Percentiles rank a stretch among this genome's conserved stretches.
These are phyloP conservation scores for Arabis hirsuta DNA, from an alignment of 345 rosid genomes.

Conservation along the genomic window DNA sequence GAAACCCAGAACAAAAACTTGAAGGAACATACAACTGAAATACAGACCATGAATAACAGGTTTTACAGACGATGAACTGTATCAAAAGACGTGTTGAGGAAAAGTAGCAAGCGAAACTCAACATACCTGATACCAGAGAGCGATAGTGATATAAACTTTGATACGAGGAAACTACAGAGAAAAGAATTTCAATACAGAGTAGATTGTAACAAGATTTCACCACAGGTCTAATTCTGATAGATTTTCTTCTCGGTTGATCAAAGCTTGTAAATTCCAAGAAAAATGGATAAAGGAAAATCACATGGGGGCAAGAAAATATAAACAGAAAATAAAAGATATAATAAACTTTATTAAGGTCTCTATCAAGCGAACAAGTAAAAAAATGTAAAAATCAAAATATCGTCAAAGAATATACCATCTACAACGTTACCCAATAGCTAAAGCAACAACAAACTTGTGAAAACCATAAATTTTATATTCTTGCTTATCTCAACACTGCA, in stretches of 20 bases:
- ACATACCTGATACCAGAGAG: constrained; percentile 36
- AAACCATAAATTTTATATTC: constrained; percentile 22
- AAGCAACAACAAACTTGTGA: constrained; percentile 38
- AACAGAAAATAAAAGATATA: not conserved
- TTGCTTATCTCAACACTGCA: constrained; percentile 35
- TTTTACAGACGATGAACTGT: constrained; percentile 24
- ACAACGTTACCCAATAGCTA: constrained; percentile 33
- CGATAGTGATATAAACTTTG: constrained; percentile 15
- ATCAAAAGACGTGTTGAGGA: constrained; percentile 7
- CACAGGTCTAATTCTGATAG: constrained; percentile 11
- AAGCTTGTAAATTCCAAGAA: constrained; percentile 47
- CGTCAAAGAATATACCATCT: constrained; percentile 40
- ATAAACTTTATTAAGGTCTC: constrained; percentile 31
- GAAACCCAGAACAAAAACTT: constrained; percentile 17
- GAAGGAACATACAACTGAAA: constrained; percentile 25
- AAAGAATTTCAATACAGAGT: constrained; percentile 7
- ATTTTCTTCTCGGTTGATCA: constrained; percentile 32
- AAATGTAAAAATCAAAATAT: constrained; percentile 30
- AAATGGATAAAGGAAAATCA: constrained; percentile 38
- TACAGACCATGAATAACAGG: constrained; percentile 13
- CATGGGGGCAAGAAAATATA: constrained; percentile 32
- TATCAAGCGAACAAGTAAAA: constrained; percentile 30
- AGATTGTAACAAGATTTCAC: constrained; percentile 27
- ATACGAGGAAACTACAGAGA: constrained; percentile 15
- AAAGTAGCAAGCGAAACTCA: constrained; percentile 8